A percentile compares a stretch with the other conserved stretches of the same genome.
These are phyloP conservation scores for Fusarium nematophilum DNA, from an alignment of 2,329 filamentous ascomycete genomes.

Conservation along the genomic window DNA sequence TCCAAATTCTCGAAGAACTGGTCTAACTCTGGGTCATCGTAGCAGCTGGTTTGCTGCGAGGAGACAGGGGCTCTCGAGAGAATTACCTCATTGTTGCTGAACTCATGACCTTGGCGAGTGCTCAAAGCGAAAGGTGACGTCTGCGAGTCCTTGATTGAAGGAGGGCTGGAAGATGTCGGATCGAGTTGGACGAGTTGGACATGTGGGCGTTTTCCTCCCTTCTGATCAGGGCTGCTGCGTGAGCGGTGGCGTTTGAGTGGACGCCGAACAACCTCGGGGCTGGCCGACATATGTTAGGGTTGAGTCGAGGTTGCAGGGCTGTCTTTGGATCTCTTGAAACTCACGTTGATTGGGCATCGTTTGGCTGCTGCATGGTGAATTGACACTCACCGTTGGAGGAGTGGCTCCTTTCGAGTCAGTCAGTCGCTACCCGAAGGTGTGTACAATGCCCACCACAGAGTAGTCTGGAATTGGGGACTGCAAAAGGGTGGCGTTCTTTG, in stretches of 20 bases:
- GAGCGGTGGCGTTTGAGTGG: constrained; percentile 32
- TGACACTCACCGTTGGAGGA: not conserved
- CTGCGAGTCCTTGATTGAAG: constrained; percentile 13
- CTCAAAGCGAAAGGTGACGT: constrained; percentile 15
- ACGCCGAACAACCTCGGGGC: constrained; percentile 10
- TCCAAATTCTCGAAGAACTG: constrained; percentile 21
- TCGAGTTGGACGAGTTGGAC: constrained; percentile 19
- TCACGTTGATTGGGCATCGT: constrained; percentile 29
- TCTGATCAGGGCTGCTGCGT: constrained; percentile 3
- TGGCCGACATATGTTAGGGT: constrained; percentile 31
- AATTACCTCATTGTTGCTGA: constrained; percentile 16
- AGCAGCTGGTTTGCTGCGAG: constrained; percentile 14
- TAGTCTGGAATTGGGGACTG: constrained; percentile 33
- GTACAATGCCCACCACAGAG: constrained; percentile 22
- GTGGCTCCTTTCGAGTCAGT: constrained; percentile 11
- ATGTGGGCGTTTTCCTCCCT: constrained; percentile 27
- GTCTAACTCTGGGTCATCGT: constrained; percentile 33
- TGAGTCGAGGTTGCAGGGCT: constrained; percentile 32
- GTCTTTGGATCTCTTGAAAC: constrained; percentile 20
- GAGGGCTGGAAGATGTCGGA: not conserved
- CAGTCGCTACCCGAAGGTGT: constrained; percentile 34
- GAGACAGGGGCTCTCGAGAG: constrained; percentile 2
- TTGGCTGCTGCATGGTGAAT: constrained; percentile 33
- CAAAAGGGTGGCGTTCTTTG: constrained; percentile 9
- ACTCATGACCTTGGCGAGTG: constrained; percentile 7